These are phyloP conservation scores for Phytophthora megakarya DNA, from an alignment of 352 stramenopile genomes.

Conservation along the genomic window DNA sequence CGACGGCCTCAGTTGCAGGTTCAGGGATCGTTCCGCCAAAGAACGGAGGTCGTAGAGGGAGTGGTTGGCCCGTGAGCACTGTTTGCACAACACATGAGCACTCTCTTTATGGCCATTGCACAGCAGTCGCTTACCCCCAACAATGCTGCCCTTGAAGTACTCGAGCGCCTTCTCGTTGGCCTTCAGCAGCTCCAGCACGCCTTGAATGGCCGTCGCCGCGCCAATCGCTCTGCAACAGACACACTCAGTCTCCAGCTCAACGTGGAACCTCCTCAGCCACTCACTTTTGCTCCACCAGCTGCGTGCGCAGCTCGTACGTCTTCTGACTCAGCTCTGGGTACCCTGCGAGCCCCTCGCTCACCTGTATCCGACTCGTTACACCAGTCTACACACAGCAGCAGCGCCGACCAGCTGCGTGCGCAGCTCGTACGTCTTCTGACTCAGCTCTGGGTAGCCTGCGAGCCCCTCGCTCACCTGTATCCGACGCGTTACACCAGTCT, in stretches of 20 bases:
- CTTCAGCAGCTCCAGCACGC: conserved; percentile 52
- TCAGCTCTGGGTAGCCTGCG: conserved; percentile 39
- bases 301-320: conserved; percentile 47
- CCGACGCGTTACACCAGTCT: too few species aligned
- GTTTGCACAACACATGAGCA: conserved; percentile 6
- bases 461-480: conserved; percentile 62
- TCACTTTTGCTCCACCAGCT: conserved; percentile 63
- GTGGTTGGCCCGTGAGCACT: conserved; percentile 49
- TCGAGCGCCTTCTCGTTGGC: conserved; percentile 45
- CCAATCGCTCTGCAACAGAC: conserved; percentile 44
- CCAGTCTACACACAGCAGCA: too few species aligned
- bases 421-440: conserved; percentile 49
- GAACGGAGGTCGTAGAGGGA: conserved; percentile 42
- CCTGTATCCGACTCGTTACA: conserved; percentile 31
- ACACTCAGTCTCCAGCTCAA: not conserved
- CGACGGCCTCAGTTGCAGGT: conserved; percentile 27
- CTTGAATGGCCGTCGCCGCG: conserved; percentile 48
- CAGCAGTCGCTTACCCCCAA: conserved; percentile 45
- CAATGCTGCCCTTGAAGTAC: conserved; percentile 72
- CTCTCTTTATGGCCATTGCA: not conserved
- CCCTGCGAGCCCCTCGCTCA: conserved; percentile 48
- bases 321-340: conserved; percentile 48
- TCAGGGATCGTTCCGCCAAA: conserved; percentile 42
- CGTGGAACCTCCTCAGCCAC: not conserved
- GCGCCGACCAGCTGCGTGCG: conserved; percentile 52